Base-by-base conservation (phyloP, 768 basidiomycete species). In the Lentinus brumalis region DNA sequence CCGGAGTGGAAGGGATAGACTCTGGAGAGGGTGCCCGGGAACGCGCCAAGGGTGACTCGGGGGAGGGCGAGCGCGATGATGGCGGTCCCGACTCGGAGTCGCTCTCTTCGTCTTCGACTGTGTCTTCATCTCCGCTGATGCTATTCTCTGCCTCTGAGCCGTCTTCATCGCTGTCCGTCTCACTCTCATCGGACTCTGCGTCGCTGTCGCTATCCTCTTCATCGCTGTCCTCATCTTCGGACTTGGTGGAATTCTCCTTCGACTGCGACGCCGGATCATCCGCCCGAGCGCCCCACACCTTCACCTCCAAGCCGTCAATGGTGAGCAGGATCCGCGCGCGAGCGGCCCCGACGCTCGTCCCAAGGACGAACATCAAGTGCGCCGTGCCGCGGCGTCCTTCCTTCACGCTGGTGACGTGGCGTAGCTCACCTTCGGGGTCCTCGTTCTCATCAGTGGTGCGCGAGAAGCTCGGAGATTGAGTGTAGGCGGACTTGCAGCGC, bases 291-390 rank as follows among this genome's bases (percentile, higher is more conserved):
- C 70, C 73, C 70, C 69, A 74, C 29, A 63, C 46, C 60, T 74
- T 84, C 16, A 78, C 77, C 58, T 88, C 84, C 8, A 92, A 69
- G 0, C 86, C 86, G 69, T 91, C 84, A 3, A 92, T 76, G 0
- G 79, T 86, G 16, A 88, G 76, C 15, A 91, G 70, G 1, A 91
- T 81, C 61, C 80, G 80, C 1, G 86, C 78, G 64, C 81, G 87
- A 2, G 89, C 81, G 0, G 86, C 79, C 14, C 82, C 81, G 4
- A 86, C 69, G 53, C 83, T 88, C 0, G 90, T 84, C 2, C 91
- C 91, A 1, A 92, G 77, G 11, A 87, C 74, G 44, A 92, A 79
- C 0, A 83, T 82, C 15, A 93, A 73, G 66, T 87, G 85, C 1
- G 78, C 83, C 9, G 78, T 79, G 5, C 52, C 62, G 5, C 49